A percentile compares a stretch with the other conserved stretches of the same genome.
Evolutionary conservation across 176 grass and related monocot genomes (phyloP).

Genomic region (Ensete glaucum): DNA sequence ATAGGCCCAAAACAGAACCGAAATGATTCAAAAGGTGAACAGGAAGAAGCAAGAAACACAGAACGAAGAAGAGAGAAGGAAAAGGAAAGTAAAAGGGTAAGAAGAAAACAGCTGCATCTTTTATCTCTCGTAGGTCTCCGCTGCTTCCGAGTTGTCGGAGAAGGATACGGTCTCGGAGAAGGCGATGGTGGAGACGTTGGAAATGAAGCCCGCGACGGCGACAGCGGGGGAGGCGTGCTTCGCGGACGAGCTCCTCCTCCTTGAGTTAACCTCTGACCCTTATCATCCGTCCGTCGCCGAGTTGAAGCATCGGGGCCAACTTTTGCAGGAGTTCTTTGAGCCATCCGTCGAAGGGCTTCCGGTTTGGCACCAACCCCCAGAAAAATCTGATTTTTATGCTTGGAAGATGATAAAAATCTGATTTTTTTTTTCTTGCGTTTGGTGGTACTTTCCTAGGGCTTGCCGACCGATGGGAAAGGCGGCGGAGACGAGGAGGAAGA

Average conservation of each 20-base stretch:
- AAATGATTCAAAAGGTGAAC: neutral
- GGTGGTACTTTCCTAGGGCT: slow-evolving; percentile 29
- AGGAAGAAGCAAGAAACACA: neutral
- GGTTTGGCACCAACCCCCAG: neutral
- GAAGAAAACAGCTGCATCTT: neutral
- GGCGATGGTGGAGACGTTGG: slow-evolving; percentile 12
- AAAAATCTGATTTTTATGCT: slow-evolving; percentile 12
- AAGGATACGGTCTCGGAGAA: neutral
- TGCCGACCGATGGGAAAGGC: slow-evolving; percentile 22
- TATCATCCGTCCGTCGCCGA: neutral
- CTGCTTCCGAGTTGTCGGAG: slow-evolving; percentile 6
- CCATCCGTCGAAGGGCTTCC: neutral
- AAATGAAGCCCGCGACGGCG: slow-evolving; percentile 1
- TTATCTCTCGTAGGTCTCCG: slow-evolving; percentile 1
- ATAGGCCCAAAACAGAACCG: no score
- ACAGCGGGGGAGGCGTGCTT: slow-evolving; percentile 1
- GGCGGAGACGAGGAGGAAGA: slow-evolving; percentile 43
- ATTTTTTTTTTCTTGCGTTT: neutral
- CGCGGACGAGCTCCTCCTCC: slow-evolving; percentile 11
- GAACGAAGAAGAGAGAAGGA: neutral
- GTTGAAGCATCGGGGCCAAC: neutral
- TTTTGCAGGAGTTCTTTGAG: slow-evolving; percentile 15
- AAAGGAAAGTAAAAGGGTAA: neutral
- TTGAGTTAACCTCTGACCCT: slow-evolving; percentile 7
- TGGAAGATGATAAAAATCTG: neutral